phyloP scores from a whole-genome alignment of 139 green algal species.

The Coccomyxa sp. region DNA sequence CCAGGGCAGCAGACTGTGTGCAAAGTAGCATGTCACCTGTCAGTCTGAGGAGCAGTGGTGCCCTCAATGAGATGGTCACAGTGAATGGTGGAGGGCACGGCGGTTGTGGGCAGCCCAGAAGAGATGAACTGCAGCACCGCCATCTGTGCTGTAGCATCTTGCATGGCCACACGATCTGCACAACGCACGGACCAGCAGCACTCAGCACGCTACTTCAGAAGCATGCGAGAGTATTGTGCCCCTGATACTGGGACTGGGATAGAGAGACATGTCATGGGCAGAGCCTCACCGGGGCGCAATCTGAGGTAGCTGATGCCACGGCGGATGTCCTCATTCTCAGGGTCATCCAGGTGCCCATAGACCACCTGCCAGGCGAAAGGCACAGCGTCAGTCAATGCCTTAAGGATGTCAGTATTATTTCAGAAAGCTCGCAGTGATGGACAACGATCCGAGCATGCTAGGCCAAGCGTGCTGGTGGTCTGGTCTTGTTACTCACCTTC shows the following conservation, averaged over 20 bases:
- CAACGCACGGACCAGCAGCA: too few relatives aligned
- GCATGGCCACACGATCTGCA: constrained; percentile 93
- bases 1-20: too few relatives aligned
- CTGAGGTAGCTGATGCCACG: constrained; percentile 84
- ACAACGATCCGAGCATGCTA: too few relatives aligned
- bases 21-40: too few relatives aligned
- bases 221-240: too few relatives aligned
- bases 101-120: constrained; percentile 82
- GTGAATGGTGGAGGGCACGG: constrained; percentile 92
- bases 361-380: constrained; percentile 65
- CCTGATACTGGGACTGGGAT: too few relatives aligned
- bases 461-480: too few relatives aligned
- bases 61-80: constrained; percentile 96
- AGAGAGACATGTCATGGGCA: neutral
- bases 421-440: too few relatives aligned
- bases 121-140: constrained; percentile 97
- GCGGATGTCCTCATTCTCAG: constrained; percentile 74
- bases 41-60: constrained; percentile 81
- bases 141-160: constrained; percentile 96
- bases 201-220: too few relatives aligned
- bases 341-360: constrained; percentile 93
- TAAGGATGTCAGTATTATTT: too few relatives aligned
- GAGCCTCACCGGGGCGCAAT: constrained; percentile 70
- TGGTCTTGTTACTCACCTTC: constrained; percentile 86
- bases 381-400: neutral